Conservation (phyloP, 306 rosid genomes). For the Luffa aegyptiaca region DNA sequence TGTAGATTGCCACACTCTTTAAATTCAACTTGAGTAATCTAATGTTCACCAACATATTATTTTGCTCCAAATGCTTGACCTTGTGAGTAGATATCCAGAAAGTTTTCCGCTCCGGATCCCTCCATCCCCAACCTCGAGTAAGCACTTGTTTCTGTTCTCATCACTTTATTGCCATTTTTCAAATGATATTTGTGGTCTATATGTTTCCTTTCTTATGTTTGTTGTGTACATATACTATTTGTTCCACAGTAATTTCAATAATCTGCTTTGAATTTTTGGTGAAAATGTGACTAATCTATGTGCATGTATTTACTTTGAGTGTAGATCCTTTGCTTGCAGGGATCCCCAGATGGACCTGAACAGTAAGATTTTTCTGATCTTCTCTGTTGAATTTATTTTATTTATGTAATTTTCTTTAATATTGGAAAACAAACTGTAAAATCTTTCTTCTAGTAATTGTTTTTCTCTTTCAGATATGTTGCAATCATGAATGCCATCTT, state of each 20-base stretch:
- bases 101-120: slow-evolving; percentile 68
- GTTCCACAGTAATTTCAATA: not conserved
- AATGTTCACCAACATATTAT: not conserved
- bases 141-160: slow-evolving; percentile 43
- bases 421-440: slow-evolving; percentile 1
- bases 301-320: slow-evolving; percentile 4
- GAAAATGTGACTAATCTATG: not conserved
- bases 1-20: not conserved
- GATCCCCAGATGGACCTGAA: slow-evolving; percentile 92
- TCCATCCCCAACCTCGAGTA: slow-evolving; percentile 91
- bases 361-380: slow-evolving; percentile 43
- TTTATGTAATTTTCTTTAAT: slow-evolving; percentile 2
- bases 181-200: not conserved
- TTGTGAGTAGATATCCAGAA: slow-evolving; percentile 72
- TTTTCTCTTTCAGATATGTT: slow-evolving; percentile 61
- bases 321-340: slow-evolving; percentile 91
- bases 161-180: slow-evolving; percentile 34
- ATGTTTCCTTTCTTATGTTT: not conserved
- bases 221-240: not conserved
- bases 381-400: slow-evolving; percentile 12
- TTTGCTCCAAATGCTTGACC: slow-evolving; percentile 20
- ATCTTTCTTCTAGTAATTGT: slow-evolving; percentile 9
- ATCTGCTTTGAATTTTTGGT: not conserved
- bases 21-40: not conserved
- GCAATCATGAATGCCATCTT: slow-evolving; percentile 94